Base-by-base conservation (phyloP, 345 rosid species). In the Adansonia digitata region DNA sequence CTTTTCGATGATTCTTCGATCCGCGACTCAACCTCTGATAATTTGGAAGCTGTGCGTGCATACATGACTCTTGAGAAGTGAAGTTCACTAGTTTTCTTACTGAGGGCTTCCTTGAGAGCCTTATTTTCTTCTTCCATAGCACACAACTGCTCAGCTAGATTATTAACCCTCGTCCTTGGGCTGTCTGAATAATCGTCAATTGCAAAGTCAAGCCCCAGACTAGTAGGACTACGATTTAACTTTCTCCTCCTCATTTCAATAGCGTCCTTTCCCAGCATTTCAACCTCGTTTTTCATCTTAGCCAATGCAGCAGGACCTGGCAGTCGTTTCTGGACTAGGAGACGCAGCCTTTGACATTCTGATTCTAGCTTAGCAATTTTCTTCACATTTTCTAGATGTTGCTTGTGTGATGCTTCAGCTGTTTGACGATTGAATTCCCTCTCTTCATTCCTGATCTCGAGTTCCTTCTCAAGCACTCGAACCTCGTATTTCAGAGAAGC, bases 381-480 rank as follows among this genome's bases (percentile, higher is more conserved):
- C 86, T 86, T 95, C 51, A 84, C 93, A 74, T 86, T 89, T 86
- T 92, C 97, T 34, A 91, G 77, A 76, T 93, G 92, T 69, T 89
- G 94, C 79, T 86, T 93, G 80, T 90, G 94, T 0, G 94, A 87
- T 78, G 87, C 87, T 79, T 90, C 94, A 63, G 90, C 80, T 9
- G 89, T 80, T 83, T 90, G 84, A 69, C 84, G 88, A 20, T 83
- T 90, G 77, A 93, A 93, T 77, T 95, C 99, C 82, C 90, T 90
- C 84, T 95, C 98, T 78, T 95, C 96, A 48, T 87, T 93, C 74
- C 96, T 79, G 76, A 95, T 88, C 87, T 95, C 98, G 3, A 92
- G 91, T 78, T 95, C 99, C 89, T 92, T 95, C 83, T 88, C 92
- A 34, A 95, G 83, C 61, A 95, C 90, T 42, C 88, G 82, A 51